Evolutionary conservation across 139 green algal genomes (phyloP).

Genomic region (Nannochloris sp.): DNA sequence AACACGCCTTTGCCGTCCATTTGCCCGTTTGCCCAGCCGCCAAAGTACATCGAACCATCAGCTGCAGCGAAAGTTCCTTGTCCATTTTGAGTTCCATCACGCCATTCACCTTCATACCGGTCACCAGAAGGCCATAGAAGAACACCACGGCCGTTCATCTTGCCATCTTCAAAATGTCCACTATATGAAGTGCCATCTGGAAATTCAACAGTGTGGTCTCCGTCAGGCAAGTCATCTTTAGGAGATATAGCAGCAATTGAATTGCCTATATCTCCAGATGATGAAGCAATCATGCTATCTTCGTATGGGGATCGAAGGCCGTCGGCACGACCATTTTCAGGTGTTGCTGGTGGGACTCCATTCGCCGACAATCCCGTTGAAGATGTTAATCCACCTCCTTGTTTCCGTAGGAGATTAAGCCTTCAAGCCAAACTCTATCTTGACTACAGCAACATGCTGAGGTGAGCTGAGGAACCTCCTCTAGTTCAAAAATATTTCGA

Average conservation of each 20-base stretch:
- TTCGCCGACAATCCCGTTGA: no score
- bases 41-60: slow-evolving; percentile 50
- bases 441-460: slow-evolving; percentile 30
- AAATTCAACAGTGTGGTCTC: slow-evolving; percentile 10
- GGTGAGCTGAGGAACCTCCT: slow-evolving; percentile 21
- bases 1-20: slow-evolving; percentile 58
- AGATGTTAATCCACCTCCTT: no score
- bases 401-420: no score
- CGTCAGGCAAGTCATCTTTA: no score
- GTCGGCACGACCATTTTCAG: no score
- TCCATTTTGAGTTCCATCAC: slow-evolving; percentile 46
- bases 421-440: slow-evolving; percentile 13
- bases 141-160: slow-evolving; percentile 52
- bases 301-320: no score
- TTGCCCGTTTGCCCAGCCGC: slow-evolving; percentile 48
- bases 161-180: slow-evolving; percentile 31
- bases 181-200: slow-evolving; percentile 18
- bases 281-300: no score
- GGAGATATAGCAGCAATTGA: no score
- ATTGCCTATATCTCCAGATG: no score
- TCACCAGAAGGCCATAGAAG: slow-evolving; percentile 52
- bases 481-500: slow-evolving; percentile 13
- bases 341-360: no score
- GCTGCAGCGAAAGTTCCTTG: slow-evolving; percentile 41
- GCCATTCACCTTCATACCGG: slow-evolving; percentile 68